phyloP scores from a whole-genome alignment of 1,284 basidiomycete genomes.

The Sanghuangporus weigelae region DNA sequence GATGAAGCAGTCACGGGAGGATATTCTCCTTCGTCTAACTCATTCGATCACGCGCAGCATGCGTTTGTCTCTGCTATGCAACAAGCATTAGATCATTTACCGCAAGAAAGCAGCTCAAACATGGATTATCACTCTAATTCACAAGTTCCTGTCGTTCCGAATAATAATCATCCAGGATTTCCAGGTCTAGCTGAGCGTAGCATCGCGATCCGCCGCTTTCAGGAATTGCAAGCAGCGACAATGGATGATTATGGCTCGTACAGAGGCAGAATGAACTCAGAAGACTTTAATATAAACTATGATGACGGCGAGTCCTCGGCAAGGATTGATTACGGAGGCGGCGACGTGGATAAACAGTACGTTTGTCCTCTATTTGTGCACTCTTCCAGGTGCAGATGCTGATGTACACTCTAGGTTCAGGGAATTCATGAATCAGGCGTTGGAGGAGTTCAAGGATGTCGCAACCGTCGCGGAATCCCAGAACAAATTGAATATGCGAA shows the following conservation, averaged over 20 bases:
- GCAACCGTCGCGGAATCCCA: constrained; percentile 20
- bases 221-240: constrained; percentile 2
- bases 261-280: not conserved
- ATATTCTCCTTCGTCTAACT: not conserved
- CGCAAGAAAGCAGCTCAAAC: not conserved
- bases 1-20: not conserved
- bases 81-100: not conserved
- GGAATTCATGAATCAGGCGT: constrained; percentile 19
- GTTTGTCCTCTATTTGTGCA: not conserved
- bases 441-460: constrained; percentile 20
- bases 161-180: not conserved
- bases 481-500: constrained; percentile 19
- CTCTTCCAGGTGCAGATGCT: not conserved
- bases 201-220: not conserved
- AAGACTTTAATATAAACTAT: constrained; percentile 6
- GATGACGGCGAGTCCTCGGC: constrained; percentile 2
- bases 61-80: not conserved
- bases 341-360: not conserved
- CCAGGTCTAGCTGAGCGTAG: not conserved
- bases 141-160: not conserved
- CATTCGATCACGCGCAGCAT: not conserved
- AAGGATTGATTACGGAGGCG: not conserved
- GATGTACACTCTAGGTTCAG: constrained; percentile 9
- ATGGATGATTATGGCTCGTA: constrained; percentile 2
- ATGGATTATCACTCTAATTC: not conserved